Evolutionary conservation across 2,329 filamentous ascomycete species (phyloP).

Genomic region (Alternaria rosae): DNA sequence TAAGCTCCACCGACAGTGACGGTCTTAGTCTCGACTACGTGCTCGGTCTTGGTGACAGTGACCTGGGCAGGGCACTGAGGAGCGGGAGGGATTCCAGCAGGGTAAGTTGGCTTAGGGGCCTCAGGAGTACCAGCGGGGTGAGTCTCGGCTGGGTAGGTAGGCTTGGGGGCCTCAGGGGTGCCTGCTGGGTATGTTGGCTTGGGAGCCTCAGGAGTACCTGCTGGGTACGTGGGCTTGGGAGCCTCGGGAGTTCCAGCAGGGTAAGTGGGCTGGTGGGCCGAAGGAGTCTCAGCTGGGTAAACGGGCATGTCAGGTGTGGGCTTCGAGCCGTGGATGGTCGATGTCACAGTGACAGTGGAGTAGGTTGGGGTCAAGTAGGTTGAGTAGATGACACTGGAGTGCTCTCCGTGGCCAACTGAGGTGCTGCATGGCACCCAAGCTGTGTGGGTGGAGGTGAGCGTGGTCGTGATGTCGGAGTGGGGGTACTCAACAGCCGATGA

Average conservation of each 20-base stretch:
- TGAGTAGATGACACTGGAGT: constrained; percentile 41
- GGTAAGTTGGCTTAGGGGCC: constrained; percentile 4
- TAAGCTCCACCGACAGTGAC: constrained; percentile 18
- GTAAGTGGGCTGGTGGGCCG: not conserved
- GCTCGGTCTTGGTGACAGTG: constrained; percentile 36
- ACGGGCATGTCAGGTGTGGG: constrained; percentile 15
- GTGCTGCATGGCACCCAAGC: constrained; percentile 50
- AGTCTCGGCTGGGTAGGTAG: constrained; percentile 11
- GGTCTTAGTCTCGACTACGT: constrained; percentile 37
- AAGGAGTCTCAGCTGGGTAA: constrained; percentile 3
- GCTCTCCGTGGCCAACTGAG: constrained; percentile 41
- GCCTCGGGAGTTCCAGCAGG: not conserved
- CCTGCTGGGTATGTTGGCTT: constrained; percentile 6
- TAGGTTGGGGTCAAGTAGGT: constrained; percentile 51
- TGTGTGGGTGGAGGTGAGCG: constrained; percentile 39
- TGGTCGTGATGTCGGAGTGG: constrained; percentile 30
- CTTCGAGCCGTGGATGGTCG: constrained; percentile 34
- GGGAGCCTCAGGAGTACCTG: not conserved
- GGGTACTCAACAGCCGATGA: constrained; percentile 15
- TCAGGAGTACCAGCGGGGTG: constrained; percentile 16
- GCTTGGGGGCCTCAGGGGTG: not conserved
- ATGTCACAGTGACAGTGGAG: constrained; percentile 39
- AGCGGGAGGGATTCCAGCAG: constrained; percentile 13
- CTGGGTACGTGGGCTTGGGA: not conserved
- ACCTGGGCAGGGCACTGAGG: constrained; percentile 35